phyloP scores from a whole-genome alignment of 2,329 filamentous ascomycete species.

The Conoideocrella luteorostrata region DNA sequence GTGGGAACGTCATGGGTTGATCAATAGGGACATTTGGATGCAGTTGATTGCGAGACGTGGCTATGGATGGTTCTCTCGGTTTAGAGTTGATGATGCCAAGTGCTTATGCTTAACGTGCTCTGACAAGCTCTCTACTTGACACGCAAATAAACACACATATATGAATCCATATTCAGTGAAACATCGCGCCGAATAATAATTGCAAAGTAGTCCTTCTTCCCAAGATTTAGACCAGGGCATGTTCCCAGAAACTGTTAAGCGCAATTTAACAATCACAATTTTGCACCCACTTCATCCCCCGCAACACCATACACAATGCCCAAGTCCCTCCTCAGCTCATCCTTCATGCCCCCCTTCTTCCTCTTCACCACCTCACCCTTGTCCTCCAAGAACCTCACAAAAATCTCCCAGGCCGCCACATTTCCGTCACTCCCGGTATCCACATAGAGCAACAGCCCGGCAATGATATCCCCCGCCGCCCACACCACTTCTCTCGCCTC shows the following conservation, averaged over 20 bases:
- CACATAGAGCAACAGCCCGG: slow-evolving; percentile 35
- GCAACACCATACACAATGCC: slow-evolving; percentile 30
- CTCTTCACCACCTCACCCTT: slow-evolving; percentile 16
- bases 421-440: slow-evolving; percentile 33
- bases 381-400: slow-evolving; percentile 30
- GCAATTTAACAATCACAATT: too few relatives aligned
- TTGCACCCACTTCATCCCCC: slow-evolving; percentile 10
- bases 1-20: slow-evolving; percentile 8
- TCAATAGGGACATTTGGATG: not conserved
- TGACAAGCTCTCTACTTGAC: too few relatives aligned
- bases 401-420: slow-evolving; percentile 30
- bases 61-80: too few relatives aligned
- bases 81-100: too few relatives aligned
- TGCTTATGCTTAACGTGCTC: too few relatives aligned
- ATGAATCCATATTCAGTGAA: too few relatives aligned
- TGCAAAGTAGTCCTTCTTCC: too few relatives aligned
- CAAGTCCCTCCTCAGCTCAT: slow-evolving; percentile 25
- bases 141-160: too few relatives aligned
- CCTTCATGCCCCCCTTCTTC: slow-evolving; percentile 12
- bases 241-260: too few relatives aligned
- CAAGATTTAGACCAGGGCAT: too few relatives aligned
- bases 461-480: slow-evolving; percentile 35
- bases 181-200: too few relatives aligned
- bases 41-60: too few relatives aligned
- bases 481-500: slow-evolving; percentile 41